These are phyloP conservation scores for Kurtzmaniella natalensis DNA, from an alignment of 1,139 yeast species.

Conservation along the genomic window DNA sequence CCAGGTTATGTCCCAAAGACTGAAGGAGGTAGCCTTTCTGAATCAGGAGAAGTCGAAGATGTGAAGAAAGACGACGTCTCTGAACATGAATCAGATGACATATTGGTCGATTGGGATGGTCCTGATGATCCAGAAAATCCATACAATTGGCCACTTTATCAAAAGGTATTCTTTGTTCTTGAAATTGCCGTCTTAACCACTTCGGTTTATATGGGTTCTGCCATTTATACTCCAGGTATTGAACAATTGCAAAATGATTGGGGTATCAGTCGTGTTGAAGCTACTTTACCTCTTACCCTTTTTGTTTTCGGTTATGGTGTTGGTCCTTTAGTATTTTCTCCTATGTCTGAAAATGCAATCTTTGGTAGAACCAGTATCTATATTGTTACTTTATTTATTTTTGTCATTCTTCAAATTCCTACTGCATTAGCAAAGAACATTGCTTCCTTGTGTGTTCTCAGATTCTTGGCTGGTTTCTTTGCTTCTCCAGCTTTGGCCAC, in stretches of 20 bases:
- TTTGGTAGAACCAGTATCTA: constrained; percentile 50
- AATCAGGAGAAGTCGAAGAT: neutral
- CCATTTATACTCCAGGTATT: constrained; percentile 56
- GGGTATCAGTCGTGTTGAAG: constrained; percentile 20
- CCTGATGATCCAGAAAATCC: constrained; percentile 58
- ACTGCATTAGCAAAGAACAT: constrained; percentile 26
- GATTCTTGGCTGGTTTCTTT: constrained; percentile 30
- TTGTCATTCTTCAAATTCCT: constrained; percentile 32
- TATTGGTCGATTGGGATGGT: constrained; percentile 39
- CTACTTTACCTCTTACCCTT: constrained; percentile 30
- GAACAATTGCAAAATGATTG: constrained; percentile 25
- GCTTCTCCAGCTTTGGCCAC: constrained; percentile 33
- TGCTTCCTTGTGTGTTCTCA: constrained; percentile 26
- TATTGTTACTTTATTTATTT: constrained; percentile 25
- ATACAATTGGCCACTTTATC: constrained; percentile 44
- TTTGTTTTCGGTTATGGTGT: constrained; percentile 38
- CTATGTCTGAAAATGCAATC: constrained; percentile 34
- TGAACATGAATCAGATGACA: neutral
- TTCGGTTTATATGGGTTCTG: constrained; percentile 57
- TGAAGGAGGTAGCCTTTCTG: constrained; percentile 2
- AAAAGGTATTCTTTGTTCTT: constrained; percentile 34
- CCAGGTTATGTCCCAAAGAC: constrained; percentile 3
- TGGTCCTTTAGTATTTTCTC: constrained; percentile 37
- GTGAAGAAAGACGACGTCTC: neutral
- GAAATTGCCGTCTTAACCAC: constrained; percentile 44